Percentiles rank a stretch among this genome's conserved stretches.
These are phyloP conservation scores for Penicillium parvum DNA, from an alignment of 495 filamentous ascomycete genomes.

Conservation along the genomic window DNA sequence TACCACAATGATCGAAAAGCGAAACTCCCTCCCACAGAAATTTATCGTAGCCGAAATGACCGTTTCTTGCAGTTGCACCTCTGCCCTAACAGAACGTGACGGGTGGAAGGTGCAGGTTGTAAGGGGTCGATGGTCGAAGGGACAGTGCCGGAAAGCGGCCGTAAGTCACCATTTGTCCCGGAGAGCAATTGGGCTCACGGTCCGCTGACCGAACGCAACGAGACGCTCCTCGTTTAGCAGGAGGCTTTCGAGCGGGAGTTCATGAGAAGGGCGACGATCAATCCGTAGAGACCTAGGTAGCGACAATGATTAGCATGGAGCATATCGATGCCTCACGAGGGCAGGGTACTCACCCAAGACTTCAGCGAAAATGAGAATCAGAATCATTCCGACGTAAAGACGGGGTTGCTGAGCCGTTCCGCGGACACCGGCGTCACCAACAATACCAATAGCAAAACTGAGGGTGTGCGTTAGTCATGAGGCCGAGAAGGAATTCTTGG, in stretches of 20 bases:
- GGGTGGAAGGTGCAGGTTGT: slow-evolving; percentile 3
- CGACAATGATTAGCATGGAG: not conserved
- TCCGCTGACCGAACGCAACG: slow-evolving; percentile 12
- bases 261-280: slow-evolving; percentile 98
- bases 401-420: slow-evolving; percentile 96
- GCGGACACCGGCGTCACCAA: slow-evolving; percentile 97
- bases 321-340: not conserved
- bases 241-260: slow-evolving; percentile 62
- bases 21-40: slow-evolving; percentile 16
- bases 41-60: slow-evolving; percentile 21
- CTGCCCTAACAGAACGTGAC: slow-evolving; percentile 5
- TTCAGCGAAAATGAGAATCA: slow-evolving; percentile 99
- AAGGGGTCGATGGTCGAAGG: slow-evolving; percentile 6
- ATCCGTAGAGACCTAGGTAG: slow-evolving; percentile 79
- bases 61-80: slow-evolving; percentile 12
- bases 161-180: not conserved
- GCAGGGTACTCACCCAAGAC: slow-evolving; percentile 74
- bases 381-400: slow-evolving; percentile 99
- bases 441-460: slow-evolving; percentile 96
- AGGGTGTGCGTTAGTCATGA: slow-evolving; percentile 10
- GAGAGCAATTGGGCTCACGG: not conserved
- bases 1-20: slow-evolving; percentile 18
- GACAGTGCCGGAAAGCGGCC: slow-evolving; percentile 7
- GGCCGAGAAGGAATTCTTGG: too few species aligned
- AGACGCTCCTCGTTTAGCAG: slow-evolving; percentile 27